Evolutionary conservation across 140 eudicot species (phyloP), one percentile per base, ranked within the genome.

Genomic region (Stevia rebaudiana): DNA sequence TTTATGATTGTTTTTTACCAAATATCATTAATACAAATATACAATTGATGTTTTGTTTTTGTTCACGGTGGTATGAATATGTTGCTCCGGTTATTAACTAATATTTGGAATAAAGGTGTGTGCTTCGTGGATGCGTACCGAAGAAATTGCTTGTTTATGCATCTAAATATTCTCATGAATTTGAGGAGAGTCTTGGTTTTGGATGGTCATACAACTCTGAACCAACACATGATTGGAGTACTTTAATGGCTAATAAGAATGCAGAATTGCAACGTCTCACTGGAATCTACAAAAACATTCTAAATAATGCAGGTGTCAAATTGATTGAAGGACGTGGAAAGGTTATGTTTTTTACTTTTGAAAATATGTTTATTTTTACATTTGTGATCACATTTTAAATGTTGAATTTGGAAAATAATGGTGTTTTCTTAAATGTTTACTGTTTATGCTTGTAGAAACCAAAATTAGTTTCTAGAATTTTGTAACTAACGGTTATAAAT

Each of bases 301-400:
- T 92, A 68, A 92, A 78, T 53, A 91, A 81, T 52, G 92, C 98
- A 24, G 86, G 86, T 49, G 97, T 92, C 75, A 76, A 73, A 74
- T 72, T 92, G 66, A 81, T 92, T 42, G 97, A 92, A 83, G 99
- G 99, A 30, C 96, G 99, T 65, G 97, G 99, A 80, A 92, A 92
- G 99, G 99, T 92, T 59, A 63, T 70, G 19, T 36, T 43, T 36
- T 66, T 31, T 55, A n/a, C 1, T 2, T 77, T 73, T 50, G n/a
- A 21, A 54, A n/a, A 28, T 39, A 57, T 31, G 23, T 41, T 8
- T 24, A 8, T 16, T 18, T 46, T 65, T 19, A 13, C 17, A 31
- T 54, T 73, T 41, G 43, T 53, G 33, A 15, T 65, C 22, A 47
- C 43, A 6, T 46, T 28, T 3, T 17, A 39, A 9, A 22, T 10